phyloP scores from a whole-genome alignment of 306 rosid species.

The Cicer chorassanicum region DNA sequence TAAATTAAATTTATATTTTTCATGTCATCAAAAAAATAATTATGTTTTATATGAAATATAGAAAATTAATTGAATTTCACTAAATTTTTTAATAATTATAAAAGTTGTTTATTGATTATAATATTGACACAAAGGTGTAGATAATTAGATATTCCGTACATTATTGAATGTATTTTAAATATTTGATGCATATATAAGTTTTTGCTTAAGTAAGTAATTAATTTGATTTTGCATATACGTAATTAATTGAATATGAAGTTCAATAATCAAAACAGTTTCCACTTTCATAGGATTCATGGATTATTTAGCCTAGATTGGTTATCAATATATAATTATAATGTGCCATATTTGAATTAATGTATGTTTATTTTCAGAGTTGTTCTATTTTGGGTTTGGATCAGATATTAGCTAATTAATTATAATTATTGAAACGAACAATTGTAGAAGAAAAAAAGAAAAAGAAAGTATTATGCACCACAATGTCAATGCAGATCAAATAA shows the following conservation, averaged over 20 bases:
- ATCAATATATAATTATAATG: background rate
- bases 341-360: background rate
- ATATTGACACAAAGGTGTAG: background rate
- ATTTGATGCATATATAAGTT: background rate
- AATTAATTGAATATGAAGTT: too few relatives aligned
- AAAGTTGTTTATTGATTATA: too few relatives aligned
- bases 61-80: too few relatives aligned
- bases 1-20: too few relatives aligned
- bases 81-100: too few relatives aligned
- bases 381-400: conserved; percentile 35
- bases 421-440: background rate
- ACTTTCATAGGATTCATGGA: background rate
- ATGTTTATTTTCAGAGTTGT: background rate
- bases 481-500: background rate
- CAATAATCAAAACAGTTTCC: too few relatives aligned
- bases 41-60: too few relatives aligned
- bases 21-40: too few relatives aligned
- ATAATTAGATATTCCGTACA: background rate
- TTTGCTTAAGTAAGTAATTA: background rate
- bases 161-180: background rate
- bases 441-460: too few relatives aligned
- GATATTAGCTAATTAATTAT: background rate
- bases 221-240: background rate
- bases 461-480: background rate
- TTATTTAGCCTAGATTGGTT: conserved; percentile 1